These are phyloP conservation scores for Quercus berberidifolia DNA, from an alignment of 306 rosid species.

Conservation along the genomic window DNA sequence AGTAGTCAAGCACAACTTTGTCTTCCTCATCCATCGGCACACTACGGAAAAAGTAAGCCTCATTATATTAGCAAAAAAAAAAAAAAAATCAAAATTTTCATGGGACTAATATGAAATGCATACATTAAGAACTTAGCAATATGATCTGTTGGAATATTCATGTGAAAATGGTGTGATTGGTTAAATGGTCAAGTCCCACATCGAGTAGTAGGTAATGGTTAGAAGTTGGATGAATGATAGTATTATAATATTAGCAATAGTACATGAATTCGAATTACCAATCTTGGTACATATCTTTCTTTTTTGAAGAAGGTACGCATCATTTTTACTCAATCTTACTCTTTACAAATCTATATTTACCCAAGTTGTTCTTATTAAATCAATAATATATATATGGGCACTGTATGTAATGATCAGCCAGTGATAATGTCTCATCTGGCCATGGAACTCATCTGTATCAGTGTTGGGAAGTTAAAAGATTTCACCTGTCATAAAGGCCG, in stretches of 20 bases:
- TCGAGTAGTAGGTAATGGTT: neutral
- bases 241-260: neutral
- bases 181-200: too few relatives aligned
- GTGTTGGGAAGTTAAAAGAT: neutral
- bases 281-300: neutral
- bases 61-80: constrained; percentile 16
- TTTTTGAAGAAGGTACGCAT: neutral
- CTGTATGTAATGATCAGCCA: neutral
- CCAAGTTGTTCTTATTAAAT: neutral
- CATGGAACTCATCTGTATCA: neutral
- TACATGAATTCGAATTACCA: neutral
- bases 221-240: neutral
- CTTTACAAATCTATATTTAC: neutral
- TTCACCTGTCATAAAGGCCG: constrained; percentile 95
- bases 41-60: constrained; percentile 32
- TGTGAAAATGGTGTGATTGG: too few relatives aligned
- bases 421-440: neutral
- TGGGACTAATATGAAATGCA: neutral
- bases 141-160: too few relatives aligned
- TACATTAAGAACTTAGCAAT: neutral
- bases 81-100: neutral
- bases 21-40: constrained; percentile 96
- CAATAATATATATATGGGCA: neutral
- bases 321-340: neutral
- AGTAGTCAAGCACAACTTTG: constrained; percentile 75